Evolutionary conservation across 805 yeast species (phyloP).

Genomic region (Candida pini): DNA sequence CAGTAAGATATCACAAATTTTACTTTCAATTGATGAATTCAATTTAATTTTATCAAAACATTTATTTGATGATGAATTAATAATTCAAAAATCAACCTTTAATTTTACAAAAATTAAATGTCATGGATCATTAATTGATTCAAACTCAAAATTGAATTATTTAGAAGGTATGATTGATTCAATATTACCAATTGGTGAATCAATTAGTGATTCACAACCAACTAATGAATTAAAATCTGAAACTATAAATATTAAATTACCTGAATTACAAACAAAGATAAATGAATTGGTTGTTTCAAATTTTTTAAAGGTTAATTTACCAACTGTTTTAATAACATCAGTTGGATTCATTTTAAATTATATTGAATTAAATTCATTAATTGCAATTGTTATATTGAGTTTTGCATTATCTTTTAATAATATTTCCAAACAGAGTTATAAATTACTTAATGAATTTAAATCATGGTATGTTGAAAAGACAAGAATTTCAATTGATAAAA

Average conservation of each 20-base stretch:
- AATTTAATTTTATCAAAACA: constrained; percentile 24
- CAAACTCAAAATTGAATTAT: constrained; percentile 22
- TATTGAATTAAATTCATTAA: constrained; percentile 22
- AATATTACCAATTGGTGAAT: constrained; percentile 12
- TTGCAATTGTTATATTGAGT: constrained; percentile 24
- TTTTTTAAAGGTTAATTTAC: constrained; percentile 22
- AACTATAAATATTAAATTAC: constrained; percentile 19
- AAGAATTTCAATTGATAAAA: constrained; percentile 23
- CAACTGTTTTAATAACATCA: constrained; percentile 20
- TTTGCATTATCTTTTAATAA: constrained; percentile 23
- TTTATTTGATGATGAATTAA: constrained; percentile 21
- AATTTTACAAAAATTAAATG: constrained; percentile 20
- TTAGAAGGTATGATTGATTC: constrained; percentile 28
- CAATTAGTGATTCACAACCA: constrained; percentile 9
- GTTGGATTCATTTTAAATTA: constrained; percentile 23
- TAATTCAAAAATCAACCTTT: constrained; percentile 20
- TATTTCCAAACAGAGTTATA: constrained; percentile 18
- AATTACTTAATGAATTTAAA: constrained; percentile 16
- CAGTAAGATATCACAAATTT: constrained; percentile 24
- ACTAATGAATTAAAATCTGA: constrained; percentile 12
- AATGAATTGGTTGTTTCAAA: constrained; percentile 19
- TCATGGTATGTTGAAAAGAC: constrained; percentile 21
- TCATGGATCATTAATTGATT: constrained; percentile 26
- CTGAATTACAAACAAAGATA: constrained; percentile 22
- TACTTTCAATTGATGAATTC: constrained; percentile 29